Percentiles rank a stretch among this genome's conserved stretches.
phyloP scores from a whole-genome alignment of 768 basidiomycete genomes.

The Boletus patriciae region DNA sequence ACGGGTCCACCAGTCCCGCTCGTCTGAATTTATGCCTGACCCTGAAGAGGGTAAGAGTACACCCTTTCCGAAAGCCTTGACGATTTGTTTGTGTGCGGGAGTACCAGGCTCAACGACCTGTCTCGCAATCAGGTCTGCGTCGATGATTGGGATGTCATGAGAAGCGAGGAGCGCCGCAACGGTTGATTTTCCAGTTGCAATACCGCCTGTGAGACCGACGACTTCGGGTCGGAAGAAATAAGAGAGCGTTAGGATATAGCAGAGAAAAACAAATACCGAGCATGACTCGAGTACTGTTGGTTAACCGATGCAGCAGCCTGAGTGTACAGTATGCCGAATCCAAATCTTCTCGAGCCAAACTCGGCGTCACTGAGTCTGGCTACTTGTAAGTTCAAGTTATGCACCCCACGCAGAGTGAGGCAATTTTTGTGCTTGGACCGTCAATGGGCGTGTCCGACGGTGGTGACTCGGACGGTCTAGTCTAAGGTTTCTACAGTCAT shows the following conservation, averaged over 20 bases:
- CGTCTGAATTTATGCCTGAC: neutral
- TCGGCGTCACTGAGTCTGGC: too few species aligned
- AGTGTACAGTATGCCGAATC: too few species aligned
- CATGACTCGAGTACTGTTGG: conserved; percentile 5
- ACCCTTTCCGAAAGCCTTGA: conserved; percentile 65
- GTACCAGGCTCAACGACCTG: conserved; percentile 85
- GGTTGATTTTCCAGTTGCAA: conserved; percentile 95
- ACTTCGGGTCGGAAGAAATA: conserved; percentile 46
- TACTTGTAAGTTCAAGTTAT: too few species aligned
- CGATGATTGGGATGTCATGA: conserved; percentile 78
- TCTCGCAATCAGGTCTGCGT: conserved; percentile 89
- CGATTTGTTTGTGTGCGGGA: conserved; percentile 64
- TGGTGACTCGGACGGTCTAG: too few species aligned
- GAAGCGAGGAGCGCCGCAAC: conserved; percentile 73
- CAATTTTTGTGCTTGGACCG: too few species aligned
- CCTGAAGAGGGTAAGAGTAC: conserved; percentile 48
- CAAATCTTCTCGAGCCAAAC: too few species aligned
- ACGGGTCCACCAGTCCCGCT: conserved; percentile 46
- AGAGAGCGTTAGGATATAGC: neutral
- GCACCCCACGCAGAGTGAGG: too few species aligned
- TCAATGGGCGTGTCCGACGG: too few species aligned
- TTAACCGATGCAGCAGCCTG: neutral
- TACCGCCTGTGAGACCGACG: conserved; percentile 93
- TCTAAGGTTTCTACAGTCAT: too few species aligned
- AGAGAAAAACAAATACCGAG: conserved; percentile 14